A percentile compares a stretch with the other conserved stretches of the same genome.
phyloP scores from a whole-genome alignment of 1,284 basidiomycete genomes.

The Naganishia cerealis region DNA sequence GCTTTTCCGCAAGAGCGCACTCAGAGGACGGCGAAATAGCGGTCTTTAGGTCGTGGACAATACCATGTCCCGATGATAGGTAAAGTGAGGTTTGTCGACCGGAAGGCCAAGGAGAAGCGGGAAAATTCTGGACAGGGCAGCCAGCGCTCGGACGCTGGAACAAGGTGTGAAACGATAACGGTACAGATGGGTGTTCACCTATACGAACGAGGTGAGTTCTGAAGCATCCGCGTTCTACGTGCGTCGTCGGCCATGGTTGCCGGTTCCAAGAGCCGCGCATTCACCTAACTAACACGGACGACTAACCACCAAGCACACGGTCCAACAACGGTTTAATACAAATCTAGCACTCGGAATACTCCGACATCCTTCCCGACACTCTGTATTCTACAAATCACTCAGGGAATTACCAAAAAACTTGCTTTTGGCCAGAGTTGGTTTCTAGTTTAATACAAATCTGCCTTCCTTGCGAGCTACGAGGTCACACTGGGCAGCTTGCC shows the following conservation, averaged over 20 bases:
- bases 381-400: background rate
- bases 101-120: background rate
- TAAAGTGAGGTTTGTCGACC: background rate
- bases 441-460: background rate
- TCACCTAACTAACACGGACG: too few relatives aligned
- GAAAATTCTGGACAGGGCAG: background rate
- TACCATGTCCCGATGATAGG: background rate
- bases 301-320: background rate
- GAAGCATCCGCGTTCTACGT: background rate
- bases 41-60: background rate
- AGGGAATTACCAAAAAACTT: background rate
- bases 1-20: background rate
- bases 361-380: background rate
- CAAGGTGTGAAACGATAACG: background rate
- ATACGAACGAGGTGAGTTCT: background rate
- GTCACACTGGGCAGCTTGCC: background rate
- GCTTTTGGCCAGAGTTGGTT: background rate
- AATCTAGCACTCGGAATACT: background rate
- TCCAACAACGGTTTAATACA: constrained; percentile 4
- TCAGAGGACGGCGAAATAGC: background rate
- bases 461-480: background rate
- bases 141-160: background rate
- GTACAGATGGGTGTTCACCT: background rate
- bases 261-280: background rate
- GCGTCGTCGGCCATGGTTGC: background rate